A percentile compares a stretch with the other conserved stretches of the same genome.
Evolutionary conservation across 2,329 filamentous ascomycete species (phyloP).

Genomic region (Orbilia oligospora): DNA sequence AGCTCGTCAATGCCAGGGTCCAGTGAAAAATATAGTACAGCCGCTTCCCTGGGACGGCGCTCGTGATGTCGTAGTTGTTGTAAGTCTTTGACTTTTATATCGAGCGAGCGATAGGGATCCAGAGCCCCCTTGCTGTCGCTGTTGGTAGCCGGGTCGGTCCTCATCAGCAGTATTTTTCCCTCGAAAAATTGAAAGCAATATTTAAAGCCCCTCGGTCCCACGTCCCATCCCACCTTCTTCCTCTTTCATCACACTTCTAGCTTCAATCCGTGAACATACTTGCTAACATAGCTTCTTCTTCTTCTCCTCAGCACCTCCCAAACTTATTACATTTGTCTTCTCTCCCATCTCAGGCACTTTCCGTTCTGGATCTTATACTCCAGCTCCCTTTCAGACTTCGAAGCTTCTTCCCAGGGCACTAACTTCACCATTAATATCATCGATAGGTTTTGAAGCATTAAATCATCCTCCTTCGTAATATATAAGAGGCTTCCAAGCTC

Average conservation of each 20-base stretch:
- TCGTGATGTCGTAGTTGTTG: background rate
- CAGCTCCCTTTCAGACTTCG: no score
- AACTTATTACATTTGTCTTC: background rate
- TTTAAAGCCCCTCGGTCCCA: conserved; percentile 6
- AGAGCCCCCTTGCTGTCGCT: background rate
- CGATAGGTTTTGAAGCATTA: no score
- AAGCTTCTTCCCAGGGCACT: no score
- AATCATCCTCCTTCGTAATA: no score
- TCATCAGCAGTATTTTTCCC: background rate
- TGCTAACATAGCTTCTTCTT: background rate
- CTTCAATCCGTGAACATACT: background rate
- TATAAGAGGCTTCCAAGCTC: no score
- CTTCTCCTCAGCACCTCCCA: background rate
- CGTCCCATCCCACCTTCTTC: background rate
- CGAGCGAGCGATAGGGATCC: background rate
- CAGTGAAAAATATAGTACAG: background rate
- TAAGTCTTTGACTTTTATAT: background rate
- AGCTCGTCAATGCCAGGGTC: no score
- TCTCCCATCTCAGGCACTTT: background rate
- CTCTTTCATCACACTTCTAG: background rate
- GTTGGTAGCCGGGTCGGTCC: conserved; percentile 7
- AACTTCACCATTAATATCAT: no score
- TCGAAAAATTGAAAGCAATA: background rate
- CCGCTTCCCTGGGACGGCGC: background rate
- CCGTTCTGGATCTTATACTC: no score